Base-by-base conservation (phyloP, 2,329 filamentous ascomycete genomes). In the Chaetomium globosum region DNA sequence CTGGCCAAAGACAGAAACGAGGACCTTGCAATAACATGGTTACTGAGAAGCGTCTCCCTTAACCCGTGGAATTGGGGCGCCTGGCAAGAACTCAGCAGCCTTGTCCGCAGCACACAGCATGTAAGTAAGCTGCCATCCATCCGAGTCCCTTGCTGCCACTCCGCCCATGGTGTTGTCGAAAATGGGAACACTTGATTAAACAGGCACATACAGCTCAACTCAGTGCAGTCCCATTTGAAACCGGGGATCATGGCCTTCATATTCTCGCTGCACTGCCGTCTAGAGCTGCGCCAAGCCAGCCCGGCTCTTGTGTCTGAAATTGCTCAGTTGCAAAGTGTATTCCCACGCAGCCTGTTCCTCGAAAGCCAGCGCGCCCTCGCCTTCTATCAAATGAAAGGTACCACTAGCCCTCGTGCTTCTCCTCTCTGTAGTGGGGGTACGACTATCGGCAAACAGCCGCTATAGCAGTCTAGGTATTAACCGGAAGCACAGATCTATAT, bases 291-390 rank as follows among this genome's bases (percentile, higher is more conserved):
- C 6, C 46, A 49, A 9, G 46, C 46, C n/a, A 49, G 31, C 51
- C 51, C 51, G 51, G n/a, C 51, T 53, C 51, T 53, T 53, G 51
- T 53, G 10, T 53, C 51, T 4, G 51, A 53, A 53, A 53, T 53
- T 5, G 16, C 51, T 53, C 51, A 53, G 51, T 53, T 53, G 51
- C 51, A 53, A 53, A 53, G 2, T 26, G 3, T 53, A 53, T 53
- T 53, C 26, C 51, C 51, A 12, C 26, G 19, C 26, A 53, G 51
- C 30, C 51, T 53, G n/a, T 53, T 53, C 26, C 23, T 53, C 23
- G 51, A 53, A 53, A 53, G 51, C 26, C 26, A 31, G 26, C 51
- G 51, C 51, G 51, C 51, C 26, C 51, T 53, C 26, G 51, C 51
- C 26, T 53, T 53, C 51, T 53, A 53, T 12, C n/a, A n/a, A 19